Conservation (phyloP, 768 basidiomycete genomes). For the Tylopilus vinaceipallidus region DNA sequence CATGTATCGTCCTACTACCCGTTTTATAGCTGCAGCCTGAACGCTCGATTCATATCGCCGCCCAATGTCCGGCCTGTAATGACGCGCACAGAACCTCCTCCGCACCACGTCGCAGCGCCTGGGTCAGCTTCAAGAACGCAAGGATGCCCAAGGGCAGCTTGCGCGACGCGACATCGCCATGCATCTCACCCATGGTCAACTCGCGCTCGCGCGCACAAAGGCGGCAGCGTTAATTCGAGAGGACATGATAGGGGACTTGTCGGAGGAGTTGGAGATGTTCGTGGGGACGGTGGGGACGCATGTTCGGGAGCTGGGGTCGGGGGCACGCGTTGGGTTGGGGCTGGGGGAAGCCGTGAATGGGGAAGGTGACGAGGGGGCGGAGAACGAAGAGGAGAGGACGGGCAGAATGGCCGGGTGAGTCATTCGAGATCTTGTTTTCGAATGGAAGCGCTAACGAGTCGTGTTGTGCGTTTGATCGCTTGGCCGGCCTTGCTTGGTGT, state of each 20-base stretch:
- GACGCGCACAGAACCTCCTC: constrained; percentile 51
- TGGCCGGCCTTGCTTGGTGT: neutral
- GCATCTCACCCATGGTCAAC: constrained; percentile 57
- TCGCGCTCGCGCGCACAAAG: constrained; percentile 67
- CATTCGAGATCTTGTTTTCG: neutral
- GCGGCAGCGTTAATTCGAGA: constrained; percentile 65
- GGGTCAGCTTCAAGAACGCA: constrained; percentile 67
- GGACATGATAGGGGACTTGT: constrained; percentile 57
- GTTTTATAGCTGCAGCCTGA: neutral
- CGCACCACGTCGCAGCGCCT: constrained; percentile 62
- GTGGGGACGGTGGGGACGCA: constrained; percentile 60
- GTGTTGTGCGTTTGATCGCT: constrained; percentile 1
- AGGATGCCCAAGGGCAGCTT: constrained; percentile 61
- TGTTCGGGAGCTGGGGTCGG: constrained; percentile 50
- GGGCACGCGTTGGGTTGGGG: constrained; percentile 3
- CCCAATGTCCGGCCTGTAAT: neutral
- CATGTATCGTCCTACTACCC: no score
- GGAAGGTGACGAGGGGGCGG: neutral
- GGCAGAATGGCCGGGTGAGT: constrained; percentile 33
- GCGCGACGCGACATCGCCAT: constrained; percentile 68
- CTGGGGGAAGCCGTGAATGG: neutral
- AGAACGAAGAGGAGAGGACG: neutral
- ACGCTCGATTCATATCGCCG: neutral
- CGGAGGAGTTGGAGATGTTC: constrained; percentile 66
- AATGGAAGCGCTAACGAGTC: constrained; percentile 4